Percentiles rank a stretch among this genome's conserved stretches.
Evolutionary conservation across 2,329 filamentous ascomycete species (phyloP).

Genomic region (Colletotrichum melonis): DNA sequence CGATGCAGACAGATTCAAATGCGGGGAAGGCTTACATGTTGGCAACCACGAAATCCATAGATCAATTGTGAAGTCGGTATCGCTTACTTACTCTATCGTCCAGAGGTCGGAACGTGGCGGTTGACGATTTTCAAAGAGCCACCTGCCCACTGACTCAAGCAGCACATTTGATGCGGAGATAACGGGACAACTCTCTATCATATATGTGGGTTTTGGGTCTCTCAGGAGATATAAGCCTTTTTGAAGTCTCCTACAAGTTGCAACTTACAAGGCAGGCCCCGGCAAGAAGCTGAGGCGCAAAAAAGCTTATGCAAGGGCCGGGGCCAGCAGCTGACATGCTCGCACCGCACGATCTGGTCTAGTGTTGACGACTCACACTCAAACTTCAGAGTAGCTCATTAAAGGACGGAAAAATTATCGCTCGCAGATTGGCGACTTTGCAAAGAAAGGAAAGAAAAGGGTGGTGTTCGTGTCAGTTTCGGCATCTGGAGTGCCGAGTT

Average conservation of each 20-base stretch:
- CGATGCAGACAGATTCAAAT: background rate
- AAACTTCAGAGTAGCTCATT: background rate
- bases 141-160: background rate
- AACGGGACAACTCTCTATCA: background rate
- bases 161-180: background rate
- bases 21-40: conserved; percentile 4
- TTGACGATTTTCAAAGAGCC: background rate
- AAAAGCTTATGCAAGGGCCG: background rate
- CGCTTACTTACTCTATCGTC: background rate
- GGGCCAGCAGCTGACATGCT: background rate
- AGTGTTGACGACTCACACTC: background rate
- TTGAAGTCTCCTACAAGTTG: background rate
- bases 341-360: background rate
- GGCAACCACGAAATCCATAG: background rate
- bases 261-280: background rate
- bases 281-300: background rate
- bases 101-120: background rate
- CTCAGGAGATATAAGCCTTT: background rate
- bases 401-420: background rate
- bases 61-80: background rate
- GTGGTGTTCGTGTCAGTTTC: background rate
- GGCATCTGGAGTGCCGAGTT: background rate
- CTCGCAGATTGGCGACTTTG: background rate
- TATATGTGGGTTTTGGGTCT: background rate
- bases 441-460: too few species aligned